Conservation (phyloP, 352 stramenopile genomes). For the Aphanomyces invadans region DNA sequence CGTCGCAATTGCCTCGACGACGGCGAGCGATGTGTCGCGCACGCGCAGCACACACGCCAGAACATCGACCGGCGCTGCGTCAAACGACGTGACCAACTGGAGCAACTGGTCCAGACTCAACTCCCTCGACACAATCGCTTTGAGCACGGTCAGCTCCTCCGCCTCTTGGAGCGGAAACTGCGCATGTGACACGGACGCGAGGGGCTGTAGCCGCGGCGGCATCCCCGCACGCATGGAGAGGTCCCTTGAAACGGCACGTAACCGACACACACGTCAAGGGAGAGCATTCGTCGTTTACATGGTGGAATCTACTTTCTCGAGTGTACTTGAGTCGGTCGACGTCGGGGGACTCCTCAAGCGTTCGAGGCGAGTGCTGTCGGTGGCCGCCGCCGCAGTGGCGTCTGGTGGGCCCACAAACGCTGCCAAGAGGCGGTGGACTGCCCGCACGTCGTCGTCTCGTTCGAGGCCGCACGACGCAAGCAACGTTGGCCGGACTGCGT, state of each 20-base stretch:
- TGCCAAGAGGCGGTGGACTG: not conserved
- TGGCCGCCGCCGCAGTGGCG: too few relatives aligned
- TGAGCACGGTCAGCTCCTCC: constrained; percentile 58
- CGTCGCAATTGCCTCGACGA: constrained; percentile 47
- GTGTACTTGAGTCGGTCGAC: too few relatives aligned
- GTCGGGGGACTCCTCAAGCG: too few relatives aligned
- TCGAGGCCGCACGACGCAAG: not conserved
- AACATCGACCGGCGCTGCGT: constrained; percentile 32
- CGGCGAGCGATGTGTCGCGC: constrained; percentile 38
- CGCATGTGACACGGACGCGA: constrained; percentile 39
- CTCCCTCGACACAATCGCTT: constrained; percentile 55
- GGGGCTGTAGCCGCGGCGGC: not conserved
- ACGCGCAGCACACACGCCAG: constrained; percentile 44
- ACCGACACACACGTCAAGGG: not conserved
- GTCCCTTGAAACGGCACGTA: not conserved
- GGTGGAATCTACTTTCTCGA: too few relatives aligned
- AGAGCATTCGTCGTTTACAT: too few relatives aligned
- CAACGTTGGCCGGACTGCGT: not conserved
- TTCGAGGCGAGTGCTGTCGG: too few relatives aligned
- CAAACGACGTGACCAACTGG: constrained; percentile 40
- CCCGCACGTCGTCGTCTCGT: constrained; percentile 3
- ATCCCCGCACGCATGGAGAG: not conserved
- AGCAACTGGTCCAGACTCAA: constrained; percentile 46
- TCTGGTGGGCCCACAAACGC: not conserved
- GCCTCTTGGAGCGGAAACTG: constrained; percentile 34